Conservation (phyloP, 225 moss, liverwort and hornwort genomes). For the Asterella californica region DNA sequence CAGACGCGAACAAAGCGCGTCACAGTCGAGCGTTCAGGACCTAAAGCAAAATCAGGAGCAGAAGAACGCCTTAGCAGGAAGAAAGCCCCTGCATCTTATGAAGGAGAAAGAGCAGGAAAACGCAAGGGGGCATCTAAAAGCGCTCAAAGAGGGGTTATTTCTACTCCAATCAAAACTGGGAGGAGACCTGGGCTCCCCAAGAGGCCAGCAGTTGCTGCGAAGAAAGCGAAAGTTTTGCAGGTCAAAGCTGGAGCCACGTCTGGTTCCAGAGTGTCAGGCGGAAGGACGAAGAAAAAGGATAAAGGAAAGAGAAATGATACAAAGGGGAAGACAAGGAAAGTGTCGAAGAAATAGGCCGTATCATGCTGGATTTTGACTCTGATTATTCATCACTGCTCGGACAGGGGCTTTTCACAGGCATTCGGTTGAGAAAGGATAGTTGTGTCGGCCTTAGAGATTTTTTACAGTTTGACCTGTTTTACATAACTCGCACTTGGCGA, state of each 20-base stretch:
- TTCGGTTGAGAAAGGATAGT: conserved; percentile 12
- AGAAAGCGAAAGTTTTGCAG: conserved; percentile 61
- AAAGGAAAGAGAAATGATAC: conserved; percentile 41
- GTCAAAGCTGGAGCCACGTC: conserved; percentile 50
- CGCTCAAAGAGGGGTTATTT: conserved; percentile 27
- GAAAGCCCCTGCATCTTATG: conserved; percentile 66
- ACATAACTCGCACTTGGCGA: too few species aligned
- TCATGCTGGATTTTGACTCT: background rate
- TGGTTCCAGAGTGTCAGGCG: conserved; percentile 24
- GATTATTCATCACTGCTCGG: background rate
- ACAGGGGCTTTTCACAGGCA: background rate
- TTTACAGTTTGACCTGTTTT: background rate
- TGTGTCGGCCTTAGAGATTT: conserved; percentile 2
- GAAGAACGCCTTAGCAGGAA: conserved; percentile 39
- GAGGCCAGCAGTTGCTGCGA: conserved; percentile 83
- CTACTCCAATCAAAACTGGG: conserved; percentile 36
- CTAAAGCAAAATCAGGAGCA: conserved; percentile 29
- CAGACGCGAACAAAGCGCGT: conserved; percentile 19
- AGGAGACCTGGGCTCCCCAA: conserved; percentile 43
- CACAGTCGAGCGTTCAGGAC: conserved; percentile 9
- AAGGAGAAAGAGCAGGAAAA: conserved; percentile 75
- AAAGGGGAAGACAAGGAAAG: conserved; percentile 13
- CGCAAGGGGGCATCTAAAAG: conserved; percentile 56
- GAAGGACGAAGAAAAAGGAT: conserved; percentile 50
- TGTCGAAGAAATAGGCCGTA: conserved; percentile 11